Evolutionary conservation across 2,329 filamentous ascomycete genomes (phyloP), one percentile per base, ranked within the genome.

Genomic region (Botrytis fragariae): DNA sequence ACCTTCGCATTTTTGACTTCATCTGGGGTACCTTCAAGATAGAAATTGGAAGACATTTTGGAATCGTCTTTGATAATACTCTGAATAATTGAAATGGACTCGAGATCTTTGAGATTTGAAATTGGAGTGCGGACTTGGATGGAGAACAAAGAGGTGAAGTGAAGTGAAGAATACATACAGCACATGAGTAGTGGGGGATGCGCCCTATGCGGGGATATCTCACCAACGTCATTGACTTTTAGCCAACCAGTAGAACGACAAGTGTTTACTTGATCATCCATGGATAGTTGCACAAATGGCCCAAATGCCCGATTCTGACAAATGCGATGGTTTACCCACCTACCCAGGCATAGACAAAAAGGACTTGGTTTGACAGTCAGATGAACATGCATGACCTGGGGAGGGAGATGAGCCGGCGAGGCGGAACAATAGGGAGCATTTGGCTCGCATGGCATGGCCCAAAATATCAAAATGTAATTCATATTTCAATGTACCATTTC

Each of bases 1-100:
- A 77, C 75, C 69, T 76, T 74, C 25, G 75, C 76, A 74, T 77
- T 70, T 48, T 74, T 76, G 37, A 76, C 72, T 2, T 76, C 72
- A 32, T 65, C 69, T 10, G 74, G 74, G 20, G 74, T 76, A 51
- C 65, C 74, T 32, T 76, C 67, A 68, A 71, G 63, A 68, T 74
- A 74, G 67, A 75, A 74, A 42, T 45, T 63, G 29, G 67, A 73
- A 71, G 71, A 45, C 67, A 69, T 74, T 8, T 18, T 62, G 22
- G 12, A 12, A 14, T 71, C 4, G 39, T 37, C 22, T 9, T 18
- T 29, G 14, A 57, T 29, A 4, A 29, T 57, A 18, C 14, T 29
- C n/a, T 18, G n/a, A 18, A 32, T 29, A 32, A 18, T 4, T 18
- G n/a, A 29, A 29, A 57, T 32, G 8, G 51, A 18, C 51, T 57